Base-by-base conservation (phyloP, 495 filamentous ascomycete species). In the Penicillium coffeae region DNA sequence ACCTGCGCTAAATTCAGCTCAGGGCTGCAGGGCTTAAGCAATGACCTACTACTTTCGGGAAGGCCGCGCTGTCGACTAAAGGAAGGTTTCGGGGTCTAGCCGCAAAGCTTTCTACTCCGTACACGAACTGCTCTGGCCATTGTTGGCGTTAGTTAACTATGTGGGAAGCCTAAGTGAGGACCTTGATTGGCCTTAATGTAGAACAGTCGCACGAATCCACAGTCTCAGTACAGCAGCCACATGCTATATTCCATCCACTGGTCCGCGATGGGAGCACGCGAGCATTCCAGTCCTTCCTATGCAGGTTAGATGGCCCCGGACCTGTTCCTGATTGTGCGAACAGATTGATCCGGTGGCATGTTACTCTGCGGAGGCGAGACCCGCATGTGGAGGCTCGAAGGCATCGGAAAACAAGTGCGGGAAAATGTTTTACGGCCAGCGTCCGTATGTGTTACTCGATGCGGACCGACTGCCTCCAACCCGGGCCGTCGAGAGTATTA, bases 371-470 rank as follows among this genome's bases (percentile, higher is more conserved):
- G 36, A 48, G 14, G 37, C 45, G 37, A 48, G 22, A 20, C 35
- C 45, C 32, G 13, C 37, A 39, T 14, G 22, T 16, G 15, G 15
- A 43, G 21, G 5, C 21, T 7, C 15, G 21, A n/a, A 45, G 47
- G 34, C 20, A 40, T 45, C 38, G 22, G 36, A 55, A 3, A 39
- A 22, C 13, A 14, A 27, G 19, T 9, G 20, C 27, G 38, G 38
- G 9, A 33, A 25, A 43, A 18, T 33, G 25, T 25, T 36, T 46
- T 43, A 35, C 51, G 48, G 51, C 21, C 43, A 43, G 38, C 41
- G 30, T 46, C 55, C 51, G 51, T 22, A 9, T 12, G 30, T 34
- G 36, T 47, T 44, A 38, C 45, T 42, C 27, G 18, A 56, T 38
- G 42, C 34, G 46, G 35, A 16, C 16, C 0, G 9, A 4, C 8